Percentiles rank a stretch among this genome's conserved stretches.
phyloP scores from a whole-genome alignment of 768 basidiomycete species.

The Auricularia auricula-judae region DNA sequence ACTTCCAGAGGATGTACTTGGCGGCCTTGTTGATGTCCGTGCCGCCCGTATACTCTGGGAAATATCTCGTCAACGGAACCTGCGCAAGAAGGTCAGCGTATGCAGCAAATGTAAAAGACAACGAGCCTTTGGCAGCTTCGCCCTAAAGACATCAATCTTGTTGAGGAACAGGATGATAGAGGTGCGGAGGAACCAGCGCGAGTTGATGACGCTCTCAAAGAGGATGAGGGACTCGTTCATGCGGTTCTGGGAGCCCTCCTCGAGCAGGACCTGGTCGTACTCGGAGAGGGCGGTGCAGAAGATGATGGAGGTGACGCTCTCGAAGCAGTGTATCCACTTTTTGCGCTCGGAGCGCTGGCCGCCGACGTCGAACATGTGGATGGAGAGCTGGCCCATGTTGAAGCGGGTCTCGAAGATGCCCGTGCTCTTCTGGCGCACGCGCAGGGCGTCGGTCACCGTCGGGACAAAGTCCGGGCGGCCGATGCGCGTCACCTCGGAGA shows the following conservation, averaged over 20 bases:
- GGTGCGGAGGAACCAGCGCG: constrained; percentile 61
- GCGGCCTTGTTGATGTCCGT: constrained; percentile 89
- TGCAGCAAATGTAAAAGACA: background rate
- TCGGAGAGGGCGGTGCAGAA: constrained; percentile 68
- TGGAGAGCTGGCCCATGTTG: constrained; percentile 34
- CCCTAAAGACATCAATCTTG: constrained; percentile 71
- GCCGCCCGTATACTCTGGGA: constrained; percentile 84
- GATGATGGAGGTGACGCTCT: constrained; percentile 71
- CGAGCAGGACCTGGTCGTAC: constrained; percentile 63
- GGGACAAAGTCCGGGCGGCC: constrained; percentile 73
- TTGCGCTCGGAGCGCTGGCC: constrained; percentile 75
- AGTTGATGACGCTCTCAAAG: constrained; percentile 72
- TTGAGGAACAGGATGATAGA: constrained; percentile 60
- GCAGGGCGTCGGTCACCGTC: constrained; percentile 74
- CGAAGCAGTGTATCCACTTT: constrained; percentile 75
- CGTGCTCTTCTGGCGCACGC: constrained; percentile 81
- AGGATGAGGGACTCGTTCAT: constrained; percentile 66
- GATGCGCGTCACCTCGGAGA: constrained; percentile 74
- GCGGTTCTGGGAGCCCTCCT: constrained; percentile 53
- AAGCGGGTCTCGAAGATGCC: constrained; percentile 88
- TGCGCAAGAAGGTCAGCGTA: constrained; percentile 13
- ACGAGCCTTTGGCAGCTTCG: constrained; percentile 49
- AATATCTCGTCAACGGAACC: constrained; percentile 69
- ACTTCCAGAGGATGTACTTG: constrained; percentile 89
- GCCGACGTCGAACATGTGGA: constrained; percentile 70